phyloP scores from a whole-genome alignment of 179 eudicot species.

The Spinacia oleracea region DNA sequence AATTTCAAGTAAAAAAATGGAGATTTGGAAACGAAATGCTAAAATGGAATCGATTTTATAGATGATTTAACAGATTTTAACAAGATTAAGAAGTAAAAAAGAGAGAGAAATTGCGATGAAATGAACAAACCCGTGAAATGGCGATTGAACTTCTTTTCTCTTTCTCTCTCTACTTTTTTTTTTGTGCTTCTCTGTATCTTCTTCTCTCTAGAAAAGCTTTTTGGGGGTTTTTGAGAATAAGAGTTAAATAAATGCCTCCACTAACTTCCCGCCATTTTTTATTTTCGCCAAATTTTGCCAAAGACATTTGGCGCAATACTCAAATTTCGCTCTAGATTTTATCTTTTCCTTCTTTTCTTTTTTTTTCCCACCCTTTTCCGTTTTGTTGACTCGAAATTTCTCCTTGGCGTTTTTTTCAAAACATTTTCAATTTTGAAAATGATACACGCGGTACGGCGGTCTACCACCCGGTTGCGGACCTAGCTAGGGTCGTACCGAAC shows the following conservation, averaged over 20 bases:
- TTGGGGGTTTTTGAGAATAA: background rate
- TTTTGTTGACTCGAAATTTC: background rate
- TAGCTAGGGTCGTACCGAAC: too few species aligned
- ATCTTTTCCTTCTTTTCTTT: background rate
- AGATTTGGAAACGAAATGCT: background rate
- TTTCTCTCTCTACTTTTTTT: constrained; percentile 3
- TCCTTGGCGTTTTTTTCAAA: too few species aligned
- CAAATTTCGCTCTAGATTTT: background rate
- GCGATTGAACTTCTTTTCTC: background rate
- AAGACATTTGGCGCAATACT: constrained; percentile 18
- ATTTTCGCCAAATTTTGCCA: background rate
- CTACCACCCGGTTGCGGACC: too few species aligned
- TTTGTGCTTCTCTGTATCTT: background rate
- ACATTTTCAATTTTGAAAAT: too few species aligned
- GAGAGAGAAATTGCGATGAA: background rate
- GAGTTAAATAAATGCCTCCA: constrained; percentile 2
- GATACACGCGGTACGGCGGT: too few species aligned
- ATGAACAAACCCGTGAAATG: background rate
- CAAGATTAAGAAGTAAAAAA: background rate
- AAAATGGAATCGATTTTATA: background rate
- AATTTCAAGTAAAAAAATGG: background rate
- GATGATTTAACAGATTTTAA: background rate
- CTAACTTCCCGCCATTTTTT: constrained; percentile 17
- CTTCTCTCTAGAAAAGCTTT: background rate
- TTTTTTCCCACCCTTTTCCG: background rate